These are phyloP conservation scores for Xylariaceae sp. DNA, from an alignment of 2,329 filamentous ascomycete species.

Conservation along the genomic window DNA sequence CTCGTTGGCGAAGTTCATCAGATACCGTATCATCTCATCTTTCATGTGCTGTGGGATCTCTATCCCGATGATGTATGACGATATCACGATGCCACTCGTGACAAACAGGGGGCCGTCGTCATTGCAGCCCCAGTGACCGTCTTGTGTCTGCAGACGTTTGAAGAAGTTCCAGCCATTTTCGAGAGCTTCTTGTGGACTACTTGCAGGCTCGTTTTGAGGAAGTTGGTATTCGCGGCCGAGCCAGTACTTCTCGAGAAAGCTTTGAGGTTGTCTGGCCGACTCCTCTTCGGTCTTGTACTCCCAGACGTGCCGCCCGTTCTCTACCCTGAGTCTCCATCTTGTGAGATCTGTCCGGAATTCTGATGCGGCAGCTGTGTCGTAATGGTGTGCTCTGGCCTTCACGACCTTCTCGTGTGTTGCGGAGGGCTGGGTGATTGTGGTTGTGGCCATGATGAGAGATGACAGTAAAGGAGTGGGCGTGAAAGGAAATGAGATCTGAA, in stretches of 20 bases:
- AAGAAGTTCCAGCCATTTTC: conserved; percentile 7
- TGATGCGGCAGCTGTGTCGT: not conserved
- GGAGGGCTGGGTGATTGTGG: not conserved
- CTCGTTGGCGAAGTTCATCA: conserved; percentile 2
- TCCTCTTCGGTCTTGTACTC: conserved; percentile 5
- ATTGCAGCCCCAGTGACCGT: conserved; percentile 5
- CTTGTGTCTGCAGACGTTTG: conserved; percentile 5
- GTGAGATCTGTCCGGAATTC: conserved; percentile 1
- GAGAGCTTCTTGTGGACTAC: not conserved
- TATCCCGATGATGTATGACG: conserved; percentile 5
- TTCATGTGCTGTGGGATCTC: conserved; percentile 1
- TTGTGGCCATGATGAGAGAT: not conserved
- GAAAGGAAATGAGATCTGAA: not conserved
- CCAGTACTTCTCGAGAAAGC: conserved; percentile 7
- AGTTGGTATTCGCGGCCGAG: conserved; percentile 2
- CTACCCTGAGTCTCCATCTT: conserved; percentile 4
- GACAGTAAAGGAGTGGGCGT: not conserved
- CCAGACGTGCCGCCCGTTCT: conserved; percentile 7
- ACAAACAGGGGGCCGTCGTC: conserved; percentile 9
- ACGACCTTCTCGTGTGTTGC: not conserved
- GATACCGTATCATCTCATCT: conserved; percentile 7
- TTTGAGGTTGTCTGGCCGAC: not conserved
- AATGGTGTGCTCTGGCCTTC: not conserved
- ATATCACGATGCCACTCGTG: conserved; percentile 5
- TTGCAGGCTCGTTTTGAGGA: not conserved